Evolutionary conservation across 768 basidiomycete genomes (phyloP).

Genomic region (Gloeopeniophorella convolvens): DNA sequence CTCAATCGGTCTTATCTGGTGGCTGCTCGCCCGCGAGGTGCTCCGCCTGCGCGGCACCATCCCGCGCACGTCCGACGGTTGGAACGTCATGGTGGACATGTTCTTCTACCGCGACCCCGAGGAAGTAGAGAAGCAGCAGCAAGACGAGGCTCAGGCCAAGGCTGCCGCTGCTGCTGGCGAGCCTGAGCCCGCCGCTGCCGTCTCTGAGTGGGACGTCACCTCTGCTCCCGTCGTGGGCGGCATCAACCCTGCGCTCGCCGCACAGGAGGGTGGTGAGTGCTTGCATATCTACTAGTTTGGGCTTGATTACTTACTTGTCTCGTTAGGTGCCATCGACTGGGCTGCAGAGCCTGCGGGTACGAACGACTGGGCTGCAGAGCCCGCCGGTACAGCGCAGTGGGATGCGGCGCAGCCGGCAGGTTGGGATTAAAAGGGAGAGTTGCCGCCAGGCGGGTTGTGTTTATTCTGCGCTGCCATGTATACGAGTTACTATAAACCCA

Average conservation of each 20-base stretch:
- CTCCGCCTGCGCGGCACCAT: slow-evolving; percentile 93
- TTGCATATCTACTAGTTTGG: not conserved
- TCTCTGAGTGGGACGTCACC: slow-evolving; percentile 70
- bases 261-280: slow-evolving; percentile 50
- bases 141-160: slow-evolving; percentile 88
- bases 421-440: slow-evolving; percentile 20
- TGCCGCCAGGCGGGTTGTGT: slow-evolving; percentile 8
- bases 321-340: slow-evolving; percentile 31
- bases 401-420: slow-evolving; percentile 7
- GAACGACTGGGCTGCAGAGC: slow-evolving; percentile 29
- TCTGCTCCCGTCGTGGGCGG: slow-evolving; percentile 60
- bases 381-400: slow-evolving; percentile 20
- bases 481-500: slow-evolving; percentile 9
- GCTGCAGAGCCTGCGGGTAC: slow-evolving; percentile 28
- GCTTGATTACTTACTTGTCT: slow-evolving; percentile 1
- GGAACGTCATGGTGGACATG: slow-evolving; percentile 99
- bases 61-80: slow-evolving; percentile 84
- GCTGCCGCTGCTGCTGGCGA: slow-evolving; percentile 52
- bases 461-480: slow-evolving; percentile 7
- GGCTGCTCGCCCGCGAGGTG: slow-evolving; percentile 95
- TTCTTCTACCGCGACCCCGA: slow-evolving; percentile 99
- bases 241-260: slow-evolving; percentile 73
- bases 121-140: slow-evolving; percentile 97
- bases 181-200: slow-evolving; percentile 41
- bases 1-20: slow-evolving; percentile 96